These are phyloP conservation scores for Lodderomyces elongisporus DNA, from an alignment of 1,139 yeast species.

Conservation along the genomic window DNA sequence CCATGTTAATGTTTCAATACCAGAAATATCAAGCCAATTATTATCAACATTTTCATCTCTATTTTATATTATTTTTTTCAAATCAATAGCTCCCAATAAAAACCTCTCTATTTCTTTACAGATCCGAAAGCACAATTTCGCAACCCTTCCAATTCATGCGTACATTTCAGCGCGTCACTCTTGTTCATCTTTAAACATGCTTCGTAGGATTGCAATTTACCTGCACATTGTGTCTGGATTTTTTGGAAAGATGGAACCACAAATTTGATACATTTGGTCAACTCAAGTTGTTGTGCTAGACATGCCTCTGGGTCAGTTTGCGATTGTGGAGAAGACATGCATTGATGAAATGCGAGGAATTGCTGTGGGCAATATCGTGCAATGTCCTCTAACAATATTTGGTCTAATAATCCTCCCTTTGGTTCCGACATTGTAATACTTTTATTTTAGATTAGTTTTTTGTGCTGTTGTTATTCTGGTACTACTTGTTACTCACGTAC, in stretches of 20 bases:
- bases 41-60: no score
- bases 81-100: no score
- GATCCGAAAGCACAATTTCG: constrained; percentile 36
- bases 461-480: no score
- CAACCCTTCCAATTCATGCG: constrained; percentile 24
- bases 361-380: constrained; percentile 63
- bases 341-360: constrained; percentile 60
- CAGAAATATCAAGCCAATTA: no score
- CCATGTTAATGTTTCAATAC: no score
- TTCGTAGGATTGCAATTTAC: constrained; percentile 54
- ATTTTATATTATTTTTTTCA: no score
- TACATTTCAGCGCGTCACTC: constrained; percentile 34
- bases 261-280: constrained; percentile 53
- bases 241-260: constrained; percentile 61
- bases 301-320: constrained; percentile 49
- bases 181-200: constrained; percentile 45
- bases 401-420: constrained; percentile 25
- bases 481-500: no score
- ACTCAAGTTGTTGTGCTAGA: constrained; percentile 41
- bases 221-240: constrained; percentile 55
- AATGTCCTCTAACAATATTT: constrained; percentile 37
- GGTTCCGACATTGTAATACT: constrained; percentile 2
- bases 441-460: background rate
- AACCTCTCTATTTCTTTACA: constrained; percentile 12
- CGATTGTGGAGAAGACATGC: constrained; percentile 46